Percentiles rank a stretch among this genome's conserved stretches.
These are phyloP conservation scores for Ophiostoma quercus DNA, from an alignment of 2,329 filamentous ascomycete species.

Conservation along the genomic window DNA sequence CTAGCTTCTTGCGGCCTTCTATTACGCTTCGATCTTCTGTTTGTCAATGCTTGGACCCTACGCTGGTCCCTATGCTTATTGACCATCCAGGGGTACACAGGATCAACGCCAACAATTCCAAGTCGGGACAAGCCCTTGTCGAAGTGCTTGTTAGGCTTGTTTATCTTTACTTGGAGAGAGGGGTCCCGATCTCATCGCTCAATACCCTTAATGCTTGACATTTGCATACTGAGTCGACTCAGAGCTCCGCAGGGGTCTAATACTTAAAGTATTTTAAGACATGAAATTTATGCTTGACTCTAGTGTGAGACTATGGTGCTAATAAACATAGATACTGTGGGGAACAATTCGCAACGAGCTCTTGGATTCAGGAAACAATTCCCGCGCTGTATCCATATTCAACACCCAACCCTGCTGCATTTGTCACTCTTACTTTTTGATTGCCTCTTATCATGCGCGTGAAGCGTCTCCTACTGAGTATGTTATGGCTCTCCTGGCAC, in stretches of 20 bases:
- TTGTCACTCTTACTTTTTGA: background rate
- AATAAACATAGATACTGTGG: background rate
- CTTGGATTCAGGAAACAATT: background rate
- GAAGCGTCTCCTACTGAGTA: background rate
- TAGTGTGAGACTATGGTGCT: background rate
- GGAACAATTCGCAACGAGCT: background rate
- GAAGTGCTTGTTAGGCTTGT: background rate
- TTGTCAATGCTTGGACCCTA: background rate
- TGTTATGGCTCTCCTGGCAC: background rate
- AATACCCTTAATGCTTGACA: background rate
- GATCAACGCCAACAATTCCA: background rate
- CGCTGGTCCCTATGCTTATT: background rate
- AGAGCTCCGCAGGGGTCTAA: background rate
- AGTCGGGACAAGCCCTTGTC: slow-evolving; percentile 1
- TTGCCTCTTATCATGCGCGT: background rate
- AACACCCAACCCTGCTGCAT: background rate
- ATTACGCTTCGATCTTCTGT: background rate
- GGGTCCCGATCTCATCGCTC: too few relatives aligned
- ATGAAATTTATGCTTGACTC: slow-evolving; percentile 6
- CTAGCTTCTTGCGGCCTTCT: background rate
- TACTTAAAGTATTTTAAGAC: background rate
- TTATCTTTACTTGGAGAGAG: background rate
- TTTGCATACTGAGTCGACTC: background rate
- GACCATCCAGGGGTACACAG: background rate
- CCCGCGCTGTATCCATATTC: slow-evolving; percentile 38